phyloP scores from a whole-genome alignment of 495 filamentous ascomycete genomes.

The Lineolata rhizophorae region DNA sequence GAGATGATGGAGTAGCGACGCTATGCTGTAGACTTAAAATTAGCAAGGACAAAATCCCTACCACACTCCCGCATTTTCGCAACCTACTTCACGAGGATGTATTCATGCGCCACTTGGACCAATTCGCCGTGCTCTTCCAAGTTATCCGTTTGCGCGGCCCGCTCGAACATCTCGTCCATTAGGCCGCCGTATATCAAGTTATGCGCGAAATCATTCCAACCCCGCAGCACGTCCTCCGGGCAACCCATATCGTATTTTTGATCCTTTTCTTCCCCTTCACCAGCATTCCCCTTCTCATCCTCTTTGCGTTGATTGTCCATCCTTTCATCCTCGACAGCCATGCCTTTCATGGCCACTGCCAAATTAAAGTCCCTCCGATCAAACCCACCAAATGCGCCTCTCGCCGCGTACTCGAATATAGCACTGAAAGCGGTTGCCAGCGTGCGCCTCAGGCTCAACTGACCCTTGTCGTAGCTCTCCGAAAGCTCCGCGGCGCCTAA shows the following conservation, averaged over 20 bases:
- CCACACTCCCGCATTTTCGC: not conserved
- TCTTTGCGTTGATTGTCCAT: no score
- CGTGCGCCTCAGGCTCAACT: constrained; percentile 38
- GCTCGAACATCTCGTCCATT: constrained; percentile 32
- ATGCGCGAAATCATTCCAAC: constrained; percentile 34
- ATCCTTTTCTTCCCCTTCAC: constrained; percentile 25
- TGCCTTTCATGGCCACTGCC: no score
- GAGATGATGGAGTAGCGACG: constrained; percentile 39
- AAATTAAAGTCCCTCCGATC: constrained; percentile 8
- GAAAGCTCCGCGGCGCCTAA: constrained; percentile 36
- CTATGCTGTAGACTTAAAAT: constrained; percentile 27
- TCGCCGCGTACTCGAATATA: constrained; percentile 34
- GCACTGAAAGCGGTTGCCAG: constrained; percentile 38
- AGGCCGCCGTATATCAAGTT: constrained; percentile 35
- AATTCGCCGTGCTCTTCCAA: constrained; percentile 32
- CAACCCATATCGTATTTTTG: constrained; percentile 28
- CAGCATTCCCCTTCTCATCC: no score
- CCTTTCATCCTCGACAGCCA: no score
- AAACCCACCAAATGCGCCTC: constrained; percentile 31
- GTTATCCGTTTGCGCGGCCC: constrained; percentile 27
- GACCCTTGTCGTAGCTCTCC: constrained; percentile 48
- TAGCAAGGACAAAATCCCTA: no score
- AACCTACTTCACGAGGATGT: constrained; percentile 31
- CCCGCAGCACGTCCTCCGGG: constrained; percentile 27
- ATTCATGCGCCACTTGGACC: constrained; percentile 34